Percentiles rank a stretch among this genome's conserved stretches.
These are phyloP conservation scores for Pichia sp. DNA, from an alignment of 1,139 yeast species.

Conservation along the genomic window DNA sequence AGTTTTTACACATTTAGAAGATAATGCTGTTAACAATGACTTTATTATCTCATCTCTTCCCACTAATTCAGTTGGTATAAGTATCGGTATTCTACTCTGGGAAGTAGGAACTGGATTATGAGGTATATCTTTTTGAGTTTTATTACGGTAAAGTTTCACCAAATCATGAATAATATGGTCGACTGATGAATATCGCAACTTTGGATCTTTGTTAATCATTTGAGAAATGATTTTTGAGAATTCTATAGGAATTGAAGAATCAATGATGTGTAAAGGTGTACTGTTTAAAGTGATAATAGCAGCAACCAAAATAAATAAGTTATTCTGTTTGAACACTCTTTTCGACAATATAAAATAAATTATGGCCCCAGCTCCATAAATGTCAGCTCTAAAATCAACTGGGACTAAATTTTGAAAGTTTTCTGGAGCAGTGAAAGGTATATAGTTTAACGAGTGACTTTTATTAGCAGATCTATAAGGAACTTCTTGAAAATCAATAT, in stretches of 20 bases:
- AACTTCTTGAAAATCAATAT: constrained; percentile 41
- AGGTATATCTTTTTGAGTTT: constrained; percentile 1
- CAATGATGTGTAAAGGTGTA: constrained; percentile 37
- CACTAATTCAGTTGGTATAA: constrained; percentile 34
- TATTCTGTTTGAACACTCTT: constrained; percentile 41
- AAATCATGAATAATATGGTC: constrained; percentile 41
- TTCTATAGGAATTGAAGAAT: constrained; percentile 38
- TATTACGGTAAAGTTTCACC: constrained; percentile 24
- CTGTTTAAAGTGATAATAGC: constrained; percentile 45
- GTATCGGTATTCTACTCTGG: constrained; percentile 21
- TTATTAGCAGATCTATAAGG: constrained; percentile 35
- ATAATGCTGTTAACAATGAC: constrained; percentile 31
- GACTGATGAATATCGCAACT: constrained; percentile 40
- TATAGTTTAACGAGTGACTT: constrained; percentile 35
- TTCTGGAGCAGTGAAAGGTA: constrained; percentile 54
- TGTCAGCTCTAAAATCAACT: constrained; percentile 49
- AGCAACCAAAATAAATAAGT: constrained; percentile 39
- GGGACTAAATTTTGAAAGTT: constrained; percentile 41
- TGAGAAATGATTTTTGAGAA: constrained; percentile 43
- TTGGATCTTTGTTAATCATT: constrained; percentile 42
- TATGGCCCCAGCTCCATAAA: constrained; percentile 49
- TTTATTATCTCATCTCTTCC: constrained; percentile 38
- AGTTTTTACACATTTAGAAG: constrained; percentile 33
- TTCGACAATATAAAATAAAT: constrained; percentile 48
- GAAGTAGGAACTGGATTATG: not conserved